Evolutionary conservation across 2,329 filamentous ascomycete species (phyloP).

Genomic region (Neophaeococcomyces aloes): DNA sequence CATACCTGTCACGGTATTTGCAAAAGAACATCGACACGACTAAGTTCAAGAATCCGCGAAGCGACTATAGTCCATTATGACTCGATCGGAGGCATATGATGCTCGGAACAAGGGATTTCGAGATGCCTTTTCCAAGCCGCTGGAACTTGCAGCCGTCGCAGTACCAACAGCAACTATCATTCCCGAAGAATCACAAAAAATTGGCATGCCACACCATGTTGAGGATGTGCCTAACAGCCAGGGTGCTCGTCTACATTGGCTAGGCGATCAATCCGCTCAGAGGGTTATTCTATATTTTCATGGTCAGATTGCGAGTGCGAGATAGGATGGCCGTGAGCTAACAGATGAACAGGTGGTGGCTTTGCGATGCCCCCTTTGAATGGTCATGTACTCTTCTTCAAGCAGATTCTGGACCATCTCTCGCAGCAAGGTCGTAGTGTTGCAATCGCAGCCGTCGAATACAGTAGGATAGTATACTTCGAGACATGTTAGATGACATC

Average conservation of each 20-base stretch:
- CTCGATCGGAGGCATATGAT: too few species aligned
- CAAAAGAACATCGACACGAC: too few species aligned
- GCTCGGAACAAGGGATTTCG: too few species aligned
- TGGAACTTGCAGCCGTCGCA: too few species aligned
- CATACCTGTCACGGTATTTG: too few species aligned
- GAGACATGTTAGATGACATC: too few species aligned
- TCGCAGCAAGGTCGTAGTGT: not conserved
- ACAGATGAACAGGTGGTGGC: conserved; percentile 5
- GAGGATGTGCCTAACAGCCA: conserved; percentile 9
- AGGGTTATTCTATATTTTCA: conserved; percentile 11
- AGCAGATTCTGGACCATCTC: not conserved
- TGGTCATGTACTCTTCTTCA: conserved; percentile 8
- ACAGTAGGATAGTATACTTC: too few species aligned
- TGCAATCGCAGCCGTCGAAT: too few species aligned
- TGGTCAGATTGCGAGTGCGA: not conserved
- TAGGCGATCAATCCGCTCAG: conserved; percentile 5
- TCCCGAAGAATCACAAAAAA: not conserved
- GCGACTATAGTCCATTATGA: too few species aligned
- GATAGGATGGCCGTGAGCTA: not conserved
- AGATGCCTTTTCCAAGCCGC: too few species aligned
- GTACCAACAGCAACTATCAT: not conserved
- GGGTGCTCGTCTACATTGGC: conserved; percentile 8
- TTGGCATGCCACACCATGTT: not conserved
- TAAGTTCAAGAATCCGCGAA: too few species aligned
- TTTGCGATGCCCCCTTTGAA: conserved; percentile 5